These are phyloP conservation scores for Cardamine resedifolia DNA, from an alignment of 345 rosid genomes.

Conservation along the genomic window DNA sequence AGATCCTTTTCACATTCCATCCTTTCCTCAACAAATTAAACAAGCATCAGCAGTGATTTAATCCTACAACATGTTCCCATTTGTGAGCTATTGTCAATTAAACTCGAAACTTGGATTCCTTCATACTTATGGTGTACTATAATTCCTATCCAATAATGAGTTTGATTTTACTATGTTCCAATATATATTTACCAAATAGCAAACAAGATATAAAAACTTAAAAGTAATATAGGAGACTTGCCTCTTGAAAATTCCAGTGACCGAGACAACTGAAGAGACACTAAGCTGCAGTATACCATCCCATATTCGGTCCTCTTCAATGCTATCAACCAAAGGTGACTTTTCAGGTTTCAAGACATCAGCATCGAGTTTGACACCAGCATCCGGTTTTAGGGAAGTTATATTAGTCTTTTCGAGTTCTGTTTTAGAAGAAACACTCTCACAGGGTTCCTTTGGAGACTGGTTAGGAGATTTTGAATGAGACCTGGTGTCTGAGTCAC, in stretches of 20 bases:
- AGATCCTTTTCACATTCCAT: not conserved
- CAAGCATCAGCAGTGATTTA: not conserved
- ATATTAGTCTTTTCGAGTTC: constrained; percentile 37
- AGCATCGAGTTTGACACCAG: constrained; percentile 16
- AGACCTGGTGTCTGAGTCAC: constrained; percentile 32
- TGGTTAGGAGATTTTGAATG: constrained; percentile 18
- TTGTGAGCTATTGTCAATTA: not conserved
- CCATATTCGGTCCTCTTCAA: constrained; percentile 59
- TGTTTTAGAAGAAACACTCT: constrained; percentile 26
- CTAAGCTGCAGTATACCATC: constrained; percentile 77
- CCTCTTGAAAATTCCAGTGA: constrained; percentile 72
- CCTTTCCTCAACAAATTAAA: not conserved
- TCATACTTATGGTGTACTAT: not conserved
- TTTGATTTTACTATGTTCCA: constrained; percentile 9
- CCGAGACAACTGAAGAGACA: constrained; percentile 48
- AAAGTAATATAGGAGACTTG: constrained; percentile 33
- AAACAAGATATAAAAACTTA: not conserved
- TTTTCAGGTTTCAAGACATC: constrained; percentile 16
- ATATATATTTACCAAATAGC: not conserved
- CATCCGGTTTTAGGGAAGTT: constrained; percentile 17
- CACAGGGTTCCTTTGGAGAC: constrained; percentile 43
- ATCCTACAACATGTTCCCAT: not conserved
- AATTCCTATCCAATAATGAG: not conserved
- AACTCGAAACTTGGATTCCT: not conserved
- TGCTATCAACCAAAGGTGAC: constrained; percentile 27